Conservation (phyloP, 345 rosid species). For the Erodium maritimum region DNA sequence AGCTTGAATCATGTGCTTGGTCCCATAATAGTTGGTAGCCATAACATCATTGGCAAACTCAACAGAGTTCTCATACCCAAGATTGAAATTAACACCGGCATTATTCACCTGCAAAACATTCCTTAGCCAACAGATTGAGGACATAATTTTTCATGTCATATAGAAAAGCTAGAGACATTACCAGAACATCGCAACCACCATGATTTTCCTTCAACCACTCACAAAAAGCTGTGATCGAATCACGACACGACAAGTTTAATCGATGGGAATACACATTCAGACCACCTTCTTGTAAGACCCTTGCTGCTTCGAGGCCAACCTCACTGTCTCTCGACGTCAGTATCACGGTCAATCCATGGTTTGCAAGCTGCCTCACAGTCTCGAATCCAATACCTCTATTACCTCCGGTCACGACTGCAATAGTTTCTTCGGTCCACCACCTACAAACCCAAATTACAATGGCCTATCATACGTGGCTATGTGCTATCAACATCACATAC, state of each 20-base stretch:
- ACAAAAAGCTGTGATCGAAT: constrained; percentile 43
- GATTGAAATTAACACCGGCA: constrained; percentile 85
- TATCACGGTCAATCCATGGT: constrained; percentile 64
- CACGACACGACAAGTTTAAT: constrained; percentile 47
- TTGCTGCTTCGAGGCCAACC: constrained; percentile 78
- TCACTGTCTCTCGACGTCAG: constrained; percentile 61
- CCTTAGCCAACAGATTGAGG: too few relatives aligned
- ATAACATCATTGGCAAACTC: constrained; percentile 51
- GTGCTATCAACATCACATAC: too few relatives aligned
- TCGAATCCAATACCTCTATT: constrained; percentile 95
- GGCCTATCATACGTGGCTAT: too few relatives aligned
- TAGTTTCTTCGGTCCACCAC: constrained; percentile 87
- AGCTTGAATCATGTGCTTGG: constrained; percentile 59
- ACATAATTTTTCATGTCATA: too few relatives aligned
- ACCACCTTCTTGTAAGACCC: constrained; percentile 71
- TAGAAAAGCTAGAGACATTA: constrained; percentile 13
- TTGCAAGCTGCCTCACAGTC: constrained; percentile 74
- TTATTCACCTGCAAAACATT: constrained; percentile 54
- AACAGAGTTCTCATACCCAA: constrained; percentile 67
- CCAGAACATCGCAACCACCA: constrained; percentile 72
- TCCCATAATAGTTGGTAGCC: constrained; percentile 77
- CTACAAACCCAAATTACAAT: constrained; percentile 18
- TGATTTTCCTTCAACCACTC: constrained; percentile 56
- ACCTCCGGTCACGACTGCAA: constrained; percentile 86
- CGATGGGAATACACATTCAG: constrained; percentile 68